These are phyloP conservation scores for Scutellaria minor DNA, from an alignment of 257 asterid genomes.

Conservation along the genomic window DNA sequence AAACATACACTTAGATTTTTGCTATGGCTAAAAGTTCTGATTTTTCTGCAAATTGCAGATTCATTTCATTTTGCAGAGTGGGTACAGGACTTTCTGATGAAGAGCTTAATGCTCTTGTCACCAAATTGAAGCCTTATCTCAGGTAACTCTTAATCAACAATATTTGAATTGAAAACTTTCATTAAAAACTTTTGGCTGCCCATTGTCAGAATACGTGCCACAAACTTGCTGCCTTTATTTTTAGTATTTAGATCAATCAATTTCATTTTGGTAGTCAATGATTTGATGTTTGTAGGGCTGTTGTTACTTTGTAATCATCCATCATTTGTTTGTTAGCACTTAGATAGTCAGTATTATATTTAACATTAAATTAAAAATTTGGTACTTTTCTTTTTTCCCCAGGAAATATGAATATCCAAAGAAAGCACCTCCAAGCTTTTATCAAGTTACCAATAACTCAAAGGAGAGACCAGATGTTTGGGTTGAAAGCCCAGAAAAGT, in stretches of 20 bases:
- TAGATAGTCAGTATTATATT: not conserved
- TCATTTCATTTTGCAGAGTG: slow-evolving; percentile 94
- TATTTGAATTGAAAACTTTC: slow-evolving; percentile 18
- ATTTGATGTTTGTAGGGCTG: slow-evolving; percentile 20
- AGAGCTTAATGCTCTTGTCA: slow-evolving; percentile 79
- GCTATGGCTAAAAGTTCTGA: slow-evolving; percentile 32
- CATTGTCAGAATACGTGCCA: slow-evolving; percentile 25
- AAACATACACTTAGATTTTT: not conserved
- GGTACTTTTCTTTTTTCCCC: slow-evolving; percentile 27
- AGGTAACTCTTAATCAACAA: slow-evolving; percentile 48
- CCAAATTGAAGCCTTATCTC: slow-evolving; percentile 82
- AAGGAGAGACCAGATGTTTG: slow-evolving; percentile 99
- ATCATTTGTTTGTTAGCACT: slow-evolving; percentile 18
- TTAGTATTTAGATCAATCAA: slow-evolving; percentile 8
- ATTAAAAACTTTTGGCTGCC: slow-evolving; percentile 3
- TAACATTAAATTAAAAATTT: slow-evolving; percentile 9
- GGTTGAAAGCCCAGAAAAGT: slow-evolving; percentile 98
- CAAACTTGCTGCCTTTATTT: slow-evolving; percentile 2
- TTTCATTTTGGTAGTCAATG: not conserved
- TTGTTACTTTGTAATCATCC: slow-evolving; percentile 10
- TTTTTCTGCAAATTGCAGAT: slow-evolving; percentile 68
- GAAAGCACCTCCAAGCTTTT: slow-evolving; percentile 88
- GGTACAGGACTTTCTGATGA: slow-evolving; percentile 98
- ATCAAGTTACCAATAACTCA: slow-evolving; percentile 89
- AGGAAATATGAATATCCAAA: slow-evolving; percentile 91